phyloP scores from a whole-genome alignment of 176 grass and related monocot species.

The Lolium multiflorum region DNA sequence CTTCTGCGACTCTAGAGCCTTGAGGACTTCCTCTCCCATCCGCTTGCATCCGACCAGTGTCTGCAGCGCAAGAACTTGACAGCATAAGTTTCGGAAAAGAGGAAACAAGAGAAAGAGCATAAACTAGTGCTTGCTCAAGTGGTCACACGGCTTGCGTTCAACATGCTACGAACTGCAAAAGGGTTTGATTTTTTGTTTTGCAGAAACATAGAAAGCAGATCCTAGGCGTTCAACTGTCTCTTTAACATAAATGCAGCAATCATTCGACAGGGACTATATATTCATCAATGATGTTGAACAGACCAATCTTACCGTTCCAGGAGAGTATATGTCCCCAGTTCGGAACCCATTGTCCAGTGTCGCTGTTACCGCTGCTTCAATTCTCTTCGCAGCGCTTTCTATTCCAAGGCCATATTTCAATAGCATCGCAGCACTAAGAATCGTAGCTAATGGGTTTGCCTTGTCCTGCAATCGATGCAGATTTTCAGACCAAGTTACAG shows the following conservation, averaged over 20 bases:
- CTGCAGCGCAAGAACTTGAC: constrained; percentile 44
- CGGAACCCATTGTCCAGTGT: constrained; percentile 79
- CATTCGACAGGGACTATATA: not conserved
- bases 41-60: constrained; percentile 87
- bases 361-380: constrained; percentile 79
- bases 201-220: not conserved
- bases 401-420: constrained; percentile 87
- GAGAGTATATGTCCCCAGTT: constrained; percentile 89
- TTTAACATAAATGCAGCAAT: not conserved
- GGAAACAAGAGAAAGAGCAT: not conserved
- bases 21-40: constrained; percentile 94
- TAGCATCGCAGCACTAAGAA: constrained; percentile 89
- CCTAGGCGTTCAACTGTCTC: not conserved
- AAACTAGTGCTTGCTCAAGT: not conserved
- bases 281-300: not conserved
- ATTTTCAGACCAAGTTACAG: constrained; percentile 8
- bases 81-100: not conserved
- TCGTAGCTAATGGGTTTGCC: constrained; percentile 95
- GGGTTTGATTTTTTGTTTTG: not conserved
- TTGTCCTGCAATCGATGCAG: constrained; percentile 69
- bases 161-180: not conserved
- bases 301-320: constrained; percentile 63
- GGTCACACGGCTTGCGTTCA: not conserved
- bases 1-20: constrained; percentile 54
- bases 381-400: constrained; percentile 85